Percentiles rank a stretch among this genome's conserved stretches.
These are phyloP conservation scores for Penicillium sp. DNA, from an alignment of 2,329 filamentous ascomycete genomes.

Conservation along the genomic window DNA sequence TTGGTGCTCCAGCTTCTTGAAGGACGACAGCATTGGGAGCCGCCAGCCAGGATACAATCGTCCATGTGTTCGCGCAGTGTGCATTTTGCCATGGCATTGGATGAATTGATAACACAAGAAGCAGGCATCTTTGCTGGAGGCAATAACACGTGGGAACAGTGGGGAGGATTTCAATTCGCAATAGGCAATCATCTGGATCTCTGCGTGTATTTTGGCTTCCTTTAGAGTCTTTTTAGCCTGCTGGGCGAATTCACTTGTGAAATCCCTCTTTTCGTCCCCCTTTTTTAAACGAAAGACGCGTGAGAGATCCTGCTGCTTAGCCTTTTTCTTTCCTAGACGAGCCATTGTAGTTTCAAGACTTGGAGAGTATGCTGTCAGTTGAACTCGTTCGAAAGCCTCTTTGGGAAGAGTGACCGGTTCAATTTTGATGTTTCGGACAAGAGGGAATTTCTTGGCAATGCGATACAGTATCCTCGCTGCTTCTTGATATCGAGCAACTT, in stretches of 20 bases:
- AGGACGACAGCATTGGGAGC: background rate
- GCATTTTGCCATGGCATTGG: background rate
- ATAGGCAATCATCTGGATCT: slow-evolving; percentile 19
- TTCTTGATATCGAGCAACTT: slow-evolving; percentile 36
- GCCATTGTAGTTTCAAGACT: background rate
- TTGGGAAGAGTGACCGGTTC: slow-evolving; percentile 25
- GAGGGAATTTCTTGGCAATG: slow-evolving; percentile 24
- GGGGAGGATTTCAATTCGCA: slow-evolving; percentile 12
- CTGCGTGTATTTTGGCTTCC: slow-evolving; percentile 13
- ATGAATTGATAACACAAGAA: background rate
- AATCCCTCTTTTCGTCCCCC: background rate
- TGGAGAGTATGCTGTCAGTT: slow-evolving; percentile 1
- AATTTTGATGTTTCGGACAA: slow-evolving; percentile 27
- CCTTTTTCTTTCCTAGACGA: slow-evolving; percentile 5
- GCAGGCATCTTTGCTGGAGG: slow-evolving; percentile 18
- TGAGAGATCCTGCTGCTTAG: slow-evolving; percentile 1
- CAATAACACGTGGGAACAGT: slow-evolving; percentile 13
- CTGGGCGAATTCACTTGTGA: background rate
- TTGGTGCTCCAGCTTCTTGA: background rate
- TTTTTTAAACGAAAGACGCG: background rate
- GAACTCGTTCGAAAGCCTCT: slow-evolving; percentile 19
- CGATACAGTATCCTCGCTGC: slow-evolving; percentile 30
- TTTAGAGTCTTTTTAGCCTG: background rate
- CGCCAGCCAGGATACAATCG: background rate
- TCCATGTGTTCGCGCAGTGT: background rate